Evolutionary conservation across 1,139 yeast species (phyloP).

Genomic region (Yarrowia galli): DNA sequence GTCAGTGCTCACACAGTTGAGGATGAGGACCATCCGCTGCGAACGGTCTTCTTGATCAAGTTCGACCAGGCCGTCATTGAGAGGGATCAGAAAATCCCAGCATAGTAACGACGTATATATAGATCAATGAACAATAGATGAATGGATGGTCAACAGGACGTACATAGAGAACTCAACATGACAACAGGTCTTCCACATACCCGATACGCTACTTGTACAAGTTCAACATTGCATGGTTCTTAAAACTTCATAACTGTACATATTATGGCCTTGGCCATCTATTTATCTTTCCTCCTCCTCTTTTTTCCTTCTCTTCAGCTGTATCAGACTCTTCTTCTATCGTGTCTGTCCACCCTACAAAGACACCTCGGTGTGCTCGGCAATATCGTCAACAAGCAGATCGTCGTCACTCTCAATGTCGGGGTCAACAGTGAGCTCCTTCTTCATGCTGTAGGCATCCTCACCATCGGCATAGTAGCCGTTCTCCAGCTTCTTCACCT

Average conservation of each 20-base stretch:
- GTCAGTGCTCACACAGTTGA: slow-evolving; percentile 92
- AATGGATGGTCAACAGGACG: not conserved
- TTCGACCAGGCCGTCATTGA: slow-evolving; percentile 54
- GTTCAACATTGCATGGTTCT: not conserved
- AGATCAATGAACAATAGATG: not conserved
- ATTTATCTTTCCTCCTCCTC: not conserved
- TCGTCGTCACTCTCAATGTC: slow-evolving; percentile 48
- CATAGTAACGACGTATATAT: slow-evolving; percentile 13
- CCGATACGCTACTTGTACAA: not conserved
- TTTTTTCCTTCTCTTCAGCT: slow-evolving; percentile 5
- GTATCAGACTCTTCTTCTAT: not conserved
- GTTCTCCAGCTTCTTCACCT: slow-evolving; percentile 78
- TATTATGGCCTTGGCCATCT: not conserved
- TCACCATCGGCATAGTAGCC: slow-evolving; percentile 96
- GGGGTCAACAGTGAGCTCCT: slow-evolving; percentile 43
- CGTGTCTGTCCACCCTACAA: slow-evolving; percentile 2
- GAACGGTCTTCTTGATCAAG: slow-evolving; percentile 85
- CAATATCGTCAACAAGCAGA: slow-evolving; percentile 44
- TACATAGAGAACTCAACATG: no score
- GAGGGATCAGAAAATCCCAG: slow-evolving; percentile 41
- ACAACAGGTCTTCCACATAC: not conserved
- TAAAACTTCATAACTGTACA: slow-evolving; percentile 30
- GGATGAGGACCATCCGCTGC: slow-evolving; percentile 63
- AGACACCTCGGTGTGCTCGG: slow-evolving; percentile 40
- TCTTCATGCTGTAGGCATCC: slow-evolving; percentile 96